Evolutionary conservation across 2,329 filamentous ascomycete species (phyloP).

Genomic region (Lomentospora prolificans): DNA sequence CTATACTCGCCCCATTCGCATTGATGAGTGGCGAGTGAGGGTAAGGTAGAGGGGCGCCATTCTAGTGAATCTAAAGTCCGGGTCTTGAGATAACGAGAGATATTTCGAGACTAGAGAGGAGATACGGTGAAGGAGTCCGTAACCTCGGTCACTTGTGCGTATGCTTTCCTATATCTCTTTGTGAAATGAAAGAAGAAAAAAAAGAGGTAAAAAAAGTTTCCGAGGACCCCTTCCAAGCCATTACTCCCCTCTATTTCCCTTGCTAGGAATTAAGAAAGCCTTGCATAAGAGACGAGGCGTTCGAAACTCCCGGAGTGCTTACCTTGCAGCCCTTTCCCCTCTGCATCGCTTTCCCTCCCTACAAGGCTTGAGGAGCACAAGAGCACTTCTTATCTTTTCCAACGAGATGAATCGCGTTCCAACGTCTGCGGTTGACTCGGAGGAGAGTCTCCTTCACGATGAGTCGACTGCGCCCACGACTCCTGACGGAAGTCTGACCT

Average conservation of each 20-base stretch:
- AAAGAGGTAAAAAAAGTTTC: too few relatives aligned
- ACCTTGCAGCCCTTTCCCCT: too few relatives aligned
- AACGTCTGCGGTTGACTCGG: constrained; percentile 15
- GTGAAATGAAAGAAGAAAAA: too few relatives aligned
- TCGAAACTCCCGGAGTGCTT: too few relatives aligned
- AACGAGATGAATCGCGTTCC: constrained; percentile 13
- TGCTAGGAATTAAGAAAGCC: too few relatives aligned
- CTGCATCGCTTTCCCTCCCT: not conserved
- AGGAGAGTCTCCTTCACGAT: constrained; percentile 20
- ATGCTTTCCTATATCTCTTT: too few relatives aligned
- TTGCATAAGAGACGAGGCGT: too few relatives aligned
- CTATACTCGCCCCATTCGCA: too few relatives aligned
- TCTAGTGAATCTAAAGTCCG: too few relatives aligned
- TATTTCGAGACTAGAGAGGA: not conserved
- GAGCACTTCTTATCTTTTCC: too few relatives aligned
- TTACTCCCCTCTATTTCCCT: too few relatives aligned
- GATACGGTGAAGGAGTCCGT: not conserved
- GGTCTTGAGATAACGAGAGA: not conserved
- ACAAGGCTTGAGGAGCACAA: not conserved
- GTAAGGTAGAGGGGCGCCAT: not conserved
- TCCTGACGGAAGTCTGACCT: constrained; percentile 30
- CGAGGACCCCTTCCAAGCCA: too few relatives aligned
- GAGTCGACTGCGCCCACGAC: constrained; percentile 35
- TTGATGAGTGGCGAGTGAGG: not conserved
- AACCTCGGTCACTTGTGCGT: not conserved